These are phyloP conservation scores for Cenchrus fungigraminus DNA, from an alignment of 176 grass and related monocot species.

Conservation along the genomic window DNA sequence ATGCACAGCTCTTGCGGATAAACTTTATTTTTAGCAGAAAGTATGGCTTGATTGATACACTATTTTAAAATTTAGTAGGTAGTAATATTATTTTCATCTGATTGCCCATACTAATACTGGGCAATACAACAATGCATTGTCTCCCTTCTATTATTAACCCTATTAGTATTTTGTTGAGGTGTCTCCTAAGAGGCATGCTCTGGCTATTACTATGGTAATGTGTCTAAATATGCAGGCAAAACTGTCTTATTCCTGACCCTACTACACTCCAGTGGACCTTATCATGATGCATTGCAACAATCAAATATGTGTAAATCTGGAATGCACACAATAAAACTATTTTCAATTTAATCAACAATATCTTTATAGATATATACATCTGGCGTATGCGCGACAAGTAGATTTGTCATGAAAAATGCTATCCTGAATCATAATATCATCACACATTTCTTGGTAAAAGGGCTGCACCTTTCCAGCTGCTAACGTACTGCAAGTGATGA, in stretches of 20 bases:
- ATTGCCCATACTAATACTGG: neutral
- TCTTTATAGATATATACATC: neutral
- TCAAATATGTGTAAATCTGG: neutral
- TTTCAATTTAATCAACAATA: neutral
- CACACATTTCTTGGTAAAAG: neutral
- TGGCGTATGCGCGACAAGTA: neutral
- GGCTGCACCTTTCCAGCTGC: neutral
- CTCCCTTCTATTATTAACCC: neutral
- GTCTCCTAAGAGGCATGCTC: conserved; percentile 7
- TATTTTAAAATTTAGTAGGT: neutral
- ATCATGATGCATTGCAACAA: neutral
- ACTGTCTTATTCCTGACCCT: neutral
- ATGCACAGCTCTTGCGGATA: neutral
- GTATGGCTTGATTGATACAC: neutral
- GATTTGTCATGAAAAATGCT: neutral
- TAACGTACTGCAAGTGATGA: neutral
- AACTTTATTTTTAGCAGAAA: conserved; percentile 1
- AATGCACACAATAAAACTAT: neutral
- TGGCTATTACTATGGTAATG: neutral
- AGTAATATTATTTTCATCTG: neutral
- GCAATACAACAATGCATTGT: neutral
- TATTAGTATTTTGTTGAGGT: neutral
- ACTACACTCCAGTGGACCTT: neutral
- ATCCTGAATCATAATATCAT: neutral
- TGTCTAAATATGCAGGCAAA: neutral